phyloP scores from a whole-genome alignment of 1,139 yeast genomes.

The Hemisphaericaspora lyxosophila region DNA sequence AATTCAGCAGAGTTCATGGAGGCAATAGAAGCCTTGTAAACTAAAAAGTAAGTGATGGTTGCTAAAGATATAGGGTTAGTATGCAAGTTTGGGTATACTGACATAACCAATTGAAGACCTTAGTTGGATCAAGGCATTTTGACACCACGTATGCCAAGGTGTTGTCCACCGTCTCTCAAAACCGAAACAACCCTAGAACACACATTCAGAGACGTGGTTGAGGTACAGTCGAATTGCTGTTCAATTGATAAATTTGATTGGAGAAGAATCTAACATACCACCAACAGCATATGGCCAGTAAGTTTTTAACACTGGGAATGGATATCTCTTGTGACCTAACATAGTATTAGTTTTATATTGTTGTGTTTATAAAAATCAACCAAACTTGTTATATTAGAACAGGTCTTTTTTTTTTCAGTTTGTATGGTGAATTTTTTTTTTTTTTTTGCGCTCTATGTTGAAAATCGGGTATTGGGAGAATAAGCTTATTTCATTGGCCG shows the following conservation, averaged over 20 bases:
- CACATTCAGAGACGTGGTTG: not conserved
- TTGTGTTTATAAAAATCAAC: too few relatives aligned
- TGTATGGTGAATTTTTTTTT: constrained; percentile 5
- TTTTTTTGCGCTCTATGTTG: constrained; percentile 2
- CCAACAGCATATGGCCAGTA: constrained; percentile 54
- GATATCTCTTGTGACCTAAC: constrained; percentile 29
- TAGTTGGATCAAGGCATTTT: too few relatives aligned
- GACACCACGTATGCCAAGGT: too few relatives aligned
- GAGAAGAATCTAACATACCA: constrained; percentile 35
- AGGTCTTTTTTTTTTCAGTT: constrained; percentile 4
- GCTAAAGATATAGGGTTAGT: too few relatives aligned
- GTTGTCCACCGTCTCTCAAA: too few relatives aligned
- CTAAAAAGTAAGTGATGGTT: constrained; percentile 42
- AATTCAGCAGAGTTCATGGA: constrained; percentile 50
- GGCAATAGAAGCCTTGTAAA: constrained; percentile 44
- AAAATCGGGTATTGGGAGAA: constrained; percentile 3
- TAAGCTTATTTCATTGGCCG: constrained; percentile 13
- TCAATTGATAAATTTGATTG: not conserved
- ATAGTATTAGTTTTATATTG: too few relatives aligned
- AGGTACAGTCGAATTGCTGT: not conserved
- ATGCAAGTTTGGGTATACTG: too few relatives aligned
- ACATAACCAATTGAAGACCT: too few relatives aligned
- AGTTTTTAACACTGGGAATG: constrained; percentile 48
- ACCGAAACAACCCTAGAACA: too few relatives aligned
- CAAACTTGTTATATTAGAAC: too few relatives aligned